Base-by-base conservation (phyloP, 345 rosid genomes). In the Microcos paniculata region DNA sequence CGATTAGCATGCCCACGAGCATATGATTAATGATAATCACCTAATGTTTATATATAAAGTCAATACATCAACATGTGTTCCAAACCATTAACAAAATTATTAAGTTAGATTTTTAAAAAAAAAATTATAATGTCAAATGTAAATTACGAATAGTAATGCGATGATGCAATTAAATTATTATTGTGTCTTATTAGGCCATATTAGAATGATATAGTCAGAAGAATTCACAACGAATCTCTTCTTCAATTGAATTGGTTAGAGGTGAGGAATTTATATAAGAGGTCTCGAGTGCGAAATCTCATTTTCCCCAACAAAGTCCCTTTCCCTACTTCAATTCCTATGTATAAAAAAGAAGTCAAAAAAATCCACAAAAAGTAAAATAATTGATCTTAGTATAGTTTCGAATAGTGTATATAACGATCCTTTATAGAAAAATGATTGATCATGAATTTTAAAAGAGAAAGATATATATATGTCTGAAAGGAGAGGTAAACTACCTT, bases 401-500 rank as follows among this genome's bases (percentile, higher is more conserved):
- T 49, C 0, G 8, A 5, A 16, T 6, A 12, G 1, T 51, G 55
- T 51, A 18, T 18, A 2, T 18, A 51, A 18, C 21, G 4, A 16
- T 6, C 4, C 55, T 6, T 51, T 16, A 51, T 51, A 35, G 6
- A 35, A 35, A 35, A 7, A 35, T 35, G 3, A 35, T 35, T 35
- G 6, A 35, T 51, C 6, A 51, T 6, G 8, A n/a, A 26, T n/a
- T 63, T 63, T 11, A 16, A 18, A 23, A 0, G 21, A 1, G 0
- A 13, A 24, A 24, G 45, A 7, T 4, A n/a, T 0, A 5, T 0
- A 11, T 31, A 19, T 0, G 57, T 35, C 6, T 35, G 2, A 4
- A 15, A 18, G 21, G 16, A 11, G n/a, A 28, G 6, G 7, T 13
- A 33, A 71, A 0, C 0, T 80, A 84, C 87, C 87, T 84, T 80